Conservation (phyloP, 768 basidiomycete genomes). For the Leccinum obscurum region DNA sequence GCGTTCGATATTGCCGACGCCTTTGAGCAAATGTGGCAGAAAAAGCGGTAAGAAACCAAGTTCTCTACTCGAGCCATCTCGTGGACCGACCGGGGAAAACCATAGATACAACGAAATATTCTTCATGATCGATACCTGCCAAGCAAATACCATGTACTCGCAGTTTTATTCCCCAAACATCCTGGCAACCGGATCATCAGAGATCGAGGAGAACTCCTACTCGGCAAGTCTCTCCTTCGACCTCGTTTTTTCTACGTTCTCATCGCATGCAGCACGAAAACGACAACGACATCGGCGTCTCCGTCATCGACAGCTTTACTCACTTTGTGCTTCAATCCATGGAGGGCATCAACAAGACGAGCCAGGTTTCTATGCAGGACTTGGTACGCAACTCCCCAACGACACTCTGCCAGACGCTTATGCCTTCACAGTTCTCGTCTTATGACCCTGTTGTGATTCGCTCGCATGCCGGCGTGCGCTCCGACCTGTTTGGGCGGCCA, state of each 20-base stretch:
- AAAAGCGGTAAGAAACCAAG: constrained; percentile 64
- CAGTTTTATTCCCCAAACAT: constrained; percentile 94
- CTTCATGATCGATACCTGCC: constrained; percentile 98
- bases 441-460: constrained; percentile 75
- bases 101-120: constrained; percentile 87
- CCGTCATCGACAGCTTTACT: constrained; percentile 93
- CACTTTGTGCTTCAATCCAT: constrained; percentile 90
- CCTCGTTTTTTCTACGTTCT: not conserved
- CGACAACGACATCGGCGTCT: constrained; percentile 92
- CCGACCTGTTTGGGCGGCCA: constrained; percentile 71
- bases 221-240: constrained; percentile 57
- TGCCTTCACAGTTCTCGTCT: constrained; percentile 63
- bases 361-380: constrained; percentile 74
- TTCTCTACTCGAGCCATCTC: not conserved
- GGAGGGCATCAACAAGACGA: constrained; percentile 92
- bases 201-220: constrained; percentile 87
- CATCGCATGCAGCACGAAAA: constrained; percentile 69
- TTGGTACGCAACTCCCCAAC: constrained; percentile 53
- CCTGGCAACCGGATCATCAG: constrained; percentile 85
- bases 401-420: constrained; percentile 10
- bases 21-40: constrained; percentile 98
- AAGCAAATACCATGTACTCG: constrained; percentile 94
- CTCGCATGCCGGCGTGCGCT: constrained; percentile 88
- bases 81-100: constrained; percentile 33
- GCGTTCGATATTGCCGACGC: constrained; percentile 98